Conservation (phyloP, 495 filamentous ascomycete genomes). For the Lasiosphaeriaceae sp. region DNA sequence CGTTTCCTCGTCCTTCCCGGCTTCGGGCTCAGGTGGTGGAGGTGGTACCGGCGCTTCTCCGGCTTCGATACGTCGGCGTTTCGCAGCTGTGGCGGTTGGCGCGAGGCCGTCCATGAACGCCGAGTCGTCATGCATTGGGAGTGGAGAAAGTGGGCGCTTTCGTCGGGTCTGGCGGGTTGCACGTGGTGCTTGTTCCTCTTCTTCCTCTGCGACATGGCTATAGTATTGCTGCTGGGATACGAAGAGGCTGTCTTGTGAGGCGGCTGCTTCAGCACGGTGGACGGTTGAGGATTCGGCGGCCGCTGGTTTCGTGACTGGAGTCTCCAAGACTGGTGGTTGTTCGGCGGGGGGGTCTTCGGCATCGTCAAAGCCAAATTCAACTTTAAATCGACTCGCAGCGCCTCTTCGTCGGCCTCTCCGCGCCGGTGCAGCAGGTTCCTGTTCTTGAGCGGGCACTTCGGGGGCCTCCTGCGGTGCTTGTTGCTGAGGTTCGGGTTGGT, state of each 20-base stretch:
- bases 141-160: constrained; percentile 40
- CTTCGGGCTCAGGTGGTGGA: constrained; percentile 16
- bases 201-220: constrained; percentile 19
- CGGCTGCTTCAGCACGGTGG: neutral
- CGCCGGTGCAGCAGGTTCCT: constrained; percentile 15
- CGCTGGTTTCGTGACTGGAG: too few species aligned
- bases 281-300: neutral
- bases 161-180: constrained; percentile 30
- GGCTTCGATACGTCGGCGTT: constrained; percentile 58
- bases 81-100: constrained; percentile 68
- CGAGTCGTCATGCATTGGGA: constrained; percentile 35
- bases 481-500: constrained; percentile 15
- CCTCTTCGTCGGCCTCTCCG: constrained; percentile 35
- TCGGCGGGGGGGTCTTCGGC: constrained; percentile 17
- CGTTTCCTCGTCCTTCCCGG: constrained; percentile 13
- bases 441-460: neutral
- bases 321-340: constrained; percentile 4
- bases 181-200: constrained; percentile 16
- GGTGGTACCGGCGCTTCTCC: constrained; percentile 35
- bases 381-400: constrained; percentile 64
- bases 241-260: constrained; percentile 27
- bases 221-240: constrained; percentile 31
- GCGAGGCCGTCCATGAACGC: constrained; percentile 62
- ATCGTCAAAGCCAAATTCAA: constrained; percentile 51
- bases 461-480: constrained; percentile 1